phyloP scores from a whole-genome alignment of 148 eudicot genomes.

The Polygonum aviculare region DNA sequence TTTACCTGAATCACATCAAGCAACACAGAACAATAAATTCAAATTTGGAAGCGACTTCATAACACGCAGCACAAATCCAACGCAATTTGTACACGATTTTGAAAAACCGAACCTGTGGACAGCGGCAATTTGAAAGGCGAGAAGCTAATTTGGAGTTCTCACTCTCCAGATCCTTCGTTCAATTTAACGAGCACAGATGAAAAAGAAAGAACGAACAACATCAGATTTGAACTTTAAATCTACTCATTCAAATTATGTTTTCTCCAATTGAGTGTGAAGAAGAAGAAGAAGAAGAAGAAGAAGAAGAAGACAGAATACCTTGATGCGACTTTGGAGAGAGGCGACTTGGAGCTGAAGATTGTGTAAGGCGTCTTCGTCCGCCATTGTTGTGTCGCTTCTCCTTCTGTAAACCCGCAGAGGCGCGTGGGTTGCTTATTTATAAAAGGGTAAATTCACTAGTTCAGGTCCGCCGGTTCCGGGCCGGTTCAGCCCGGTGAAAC shows the following conservation, averaged over 20 bases:
- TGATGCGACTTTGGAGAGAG: constrained; percentile 3
- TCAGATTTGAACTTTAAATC: background rate
- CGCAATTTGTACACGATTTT: background rate
- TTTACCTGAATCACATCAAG: background rate
- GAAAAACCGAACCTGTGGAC: constrained; percentile 38
- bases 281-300: background rate
- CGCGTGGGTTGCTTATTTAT: background rate
- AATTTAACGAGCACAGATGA: background rate
- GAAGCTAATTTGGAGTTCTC: constrained; percentile 46
- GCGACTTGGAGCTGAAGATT: constrained; percentile 2
- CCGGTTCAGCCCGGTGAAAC: no score
- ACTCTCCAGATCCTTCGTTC: constrained; percentile 45
- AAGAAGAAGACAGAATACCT: background rate
- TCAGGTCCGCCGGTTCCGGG: no score
- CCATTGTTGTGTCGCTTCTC: background rate
- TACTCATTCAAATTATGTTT: background rate
- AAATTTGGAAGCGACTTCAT: background rate
- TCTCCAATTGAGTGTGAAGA: background rate
- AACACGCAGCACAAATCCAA: background rate
- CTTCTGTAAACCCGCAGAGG: background rate
- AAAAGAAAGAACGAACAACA: background rate
- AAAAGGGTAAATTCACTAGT: no score
- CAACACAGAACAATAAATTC: background rate
- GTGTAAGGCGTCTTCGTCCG: background rate
- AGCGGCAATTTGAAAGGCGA: constrained; percentile 44